These are phyloP conservation scores for Condylostoma magnum DNA, from an alignment of 169 alveolate species.

Conservation along the genomic window DNA sequence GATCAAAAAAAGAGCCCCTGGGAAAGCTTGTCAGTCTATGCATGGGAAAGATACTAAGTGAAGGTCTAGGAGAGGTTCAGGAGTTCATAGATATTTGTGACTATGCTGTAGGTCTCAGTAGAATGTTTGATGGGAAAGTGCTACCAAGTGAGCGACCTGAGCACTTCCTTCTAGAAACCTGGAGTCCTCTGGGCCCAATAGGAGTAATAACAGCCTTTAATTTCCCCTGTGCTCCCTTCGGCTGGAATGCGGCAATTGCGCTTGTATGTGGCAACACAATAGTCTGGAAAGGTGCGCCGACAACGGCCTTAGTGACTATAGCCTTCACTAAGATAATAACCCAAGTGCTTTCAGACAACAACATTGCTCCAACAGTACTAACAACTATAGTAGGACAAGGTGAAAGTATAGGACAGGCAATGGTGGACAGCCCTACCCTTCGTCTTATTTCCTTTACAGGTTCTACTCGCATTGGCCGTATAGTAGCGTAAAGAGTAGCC, in stretches of 20 bases:
- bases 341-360: slow-evolving; percentile 59
- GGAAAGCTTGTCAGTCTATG: slow-evolving; percentile 68
- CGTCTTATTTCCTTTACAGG: slow-evolving; percentile 59
- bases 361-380: slow-evolving; percentile 45
- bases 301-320: slow-evolving; percentile 58
- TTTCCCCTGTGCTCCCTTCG: slow-evolving; percentile 79
- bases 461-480: slow-evolving; percentile 44
- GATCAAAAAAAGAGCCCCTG: slow-evolving; percentile 64
- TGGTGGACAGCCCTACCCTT: slow-evolving; percentile 59
- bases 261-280: slow-evolving; percentile 72
- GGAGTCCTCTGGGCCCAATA: slow-evolving; percentile 77
- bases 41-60: slow-evolving; percentile 79
- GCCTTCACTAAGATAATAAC: slow-evolving; percentile 62
- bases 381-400: slow-evolving; percentile 60
- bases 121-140: slow-evolving; percentile 70
- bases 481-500: slow-evolving; percentile 38
- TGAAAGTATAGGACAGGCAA: slow-evolving; percentile 60
- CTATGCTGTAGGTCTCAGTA: slow-evolving; percentile 73
- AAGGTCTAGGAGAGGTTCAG: slow-evolving; percentile 81
- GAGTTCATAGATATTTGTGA: slow-evolving; percentile 81
- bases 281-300: slow-evolving; percentile 75
- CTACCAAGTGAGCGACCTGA: slow-evolving; percentile 81
- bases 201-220: slow-evolving; percentile 84
- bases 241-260: slow-evolving; percentile 78
- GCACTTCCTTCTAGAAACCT: slow-evolving; percentile 75